Evolutionary conservation across 2,329 filamentous ascomycete genomes (phyloP).

Genomic region (Stagonosporopsis vannaccii): DNA sequence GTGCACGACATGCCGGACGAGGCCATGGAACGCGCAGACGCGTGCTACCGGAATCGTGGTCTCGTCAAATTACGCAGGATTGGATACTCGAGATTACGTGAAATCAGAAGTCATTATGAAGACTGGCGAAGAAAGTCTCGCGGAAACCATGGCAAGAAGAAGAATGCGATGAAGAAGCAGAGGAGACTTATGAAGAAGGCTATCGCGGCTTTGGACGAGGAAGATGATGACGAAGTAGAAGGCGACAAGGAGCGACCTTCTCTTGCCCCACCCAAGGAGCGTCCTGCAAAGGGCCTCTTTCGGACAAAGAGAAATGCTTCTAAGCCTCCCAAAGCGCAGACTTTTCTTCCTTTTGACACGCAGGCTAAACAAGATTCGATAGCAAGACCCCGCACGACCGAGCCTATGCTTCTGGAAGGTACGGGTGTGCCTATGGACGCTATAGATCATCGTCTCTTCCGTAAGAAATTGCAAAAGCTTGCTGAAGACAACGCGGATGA

Average conservation of each 20-base stretch:
- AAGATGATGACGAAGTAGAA: constrained; percentile 27
- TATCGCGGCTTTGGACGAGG: constrained; percentile 26
- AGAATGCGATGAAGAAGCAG: constrained; percentile 37
- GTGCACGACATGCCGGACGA: constrained; percentile 67
- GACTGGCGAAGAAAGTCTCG: constrained; percentile 35
- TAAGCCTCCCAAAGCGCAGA: constrained; percentile 32
- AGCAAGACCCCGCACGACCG: constrained; percentile 3
- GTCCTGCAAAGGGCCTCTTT: constrained; percentile 41
- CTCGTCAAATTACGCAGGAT: constrained; percentile 54
- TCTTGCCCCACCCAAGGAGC: constrained; percentile 28
- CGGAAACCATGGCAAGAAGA: constrained; percentile 38
- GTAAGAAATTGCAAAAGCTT: constrained; percentile 37
- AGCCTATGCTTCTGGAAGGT: constrained; percentile 34
- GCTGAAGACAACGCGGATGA: constrained; percentile 36
- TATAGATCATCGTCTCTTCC: constrained; percentile 40
- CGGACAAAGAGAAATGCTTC: constrained; percentile 27
- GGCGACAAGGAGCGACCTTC: constrained; percentile 26
- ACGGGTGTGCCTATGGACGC: constrained; percentile 39
- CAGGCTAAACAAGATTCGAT: constrained; percentile 9
- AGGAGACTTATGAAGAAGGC: constrained; percentile 37
- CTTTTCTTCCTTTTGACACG: constrained; percentile 39
- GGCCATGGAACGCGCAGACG: constrained; percentile 58
- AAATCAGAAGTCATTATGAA: constrained; percentile 38
- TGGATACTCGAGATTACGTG: constrained; percentile 39
- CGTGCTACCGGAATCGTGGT: constrained; percentile 74